Conservation (phyloP, 2,329 filamentous ascomycete genomes). For the Harringtonia lauricola region DNA sequence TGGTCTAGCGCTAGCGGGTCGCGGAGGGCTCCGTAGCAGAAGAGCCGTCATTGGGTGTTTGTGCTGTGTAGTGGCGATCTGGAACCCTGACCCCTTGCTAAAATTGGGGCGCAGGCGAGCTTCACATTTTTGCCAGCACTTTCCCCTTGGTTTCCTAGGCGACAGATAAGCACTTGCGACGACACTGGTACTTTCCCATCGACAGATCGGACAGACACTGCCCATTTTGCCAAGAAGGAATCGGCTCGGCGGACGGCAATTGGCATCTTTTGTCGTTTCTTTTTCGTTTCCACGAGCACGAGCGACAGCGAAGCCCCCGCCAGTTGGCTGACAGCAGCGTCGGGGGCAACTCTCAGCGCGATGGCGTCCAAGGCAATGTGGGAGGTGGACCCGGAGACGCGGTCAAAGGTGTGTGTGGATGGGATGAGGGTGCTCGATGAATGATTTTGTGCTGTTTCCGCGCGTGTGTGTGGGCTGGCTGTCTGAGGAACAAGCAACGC, state of each 20-base stretch:
- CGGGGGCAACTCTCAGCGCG: conserved; percentile 9
- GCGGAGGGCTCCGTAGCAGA: not conserved
- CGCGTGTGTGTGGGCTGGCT: not conserved
- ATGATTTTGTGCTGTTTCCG: not conserved
- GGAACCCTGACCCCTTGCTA: not conserved
- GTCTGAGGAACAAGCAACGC: no score
- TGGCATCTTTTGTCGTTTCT: not conserved
- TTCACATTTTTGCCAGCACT: not conserved
- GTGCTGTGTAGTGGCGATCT: no score
- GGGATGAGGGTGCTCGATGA: no score
- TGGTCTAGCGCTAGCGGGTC: not conserved
- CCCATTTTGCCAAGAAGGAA: no score
- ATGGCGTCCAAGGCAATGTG: conserved; percentile 77
- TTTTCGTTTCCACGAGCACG: not conserved
- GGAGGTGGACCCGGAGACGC: conserved; percentile 97
- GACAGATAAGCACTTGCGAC: not conserved
- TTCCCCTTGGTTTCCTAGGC: conserved; percentile 6
- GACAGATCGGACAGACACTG: not conserved
- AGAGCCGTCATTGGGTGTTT: no score
- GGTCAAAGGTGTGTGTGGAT: conserved; percentile 64
- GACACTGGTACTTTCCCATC: not conserved
- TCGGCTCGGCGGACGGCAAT: not conserved
- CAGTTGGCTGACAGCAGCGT: not conserved
- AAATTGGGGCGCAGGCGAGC: not conserved
- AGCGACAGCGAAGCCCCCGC: no score